Base-by-base conservation (phyloP, 1,284 basidiomycete genomes). In the Anthracocystis panici-leucophaei region DNA sequence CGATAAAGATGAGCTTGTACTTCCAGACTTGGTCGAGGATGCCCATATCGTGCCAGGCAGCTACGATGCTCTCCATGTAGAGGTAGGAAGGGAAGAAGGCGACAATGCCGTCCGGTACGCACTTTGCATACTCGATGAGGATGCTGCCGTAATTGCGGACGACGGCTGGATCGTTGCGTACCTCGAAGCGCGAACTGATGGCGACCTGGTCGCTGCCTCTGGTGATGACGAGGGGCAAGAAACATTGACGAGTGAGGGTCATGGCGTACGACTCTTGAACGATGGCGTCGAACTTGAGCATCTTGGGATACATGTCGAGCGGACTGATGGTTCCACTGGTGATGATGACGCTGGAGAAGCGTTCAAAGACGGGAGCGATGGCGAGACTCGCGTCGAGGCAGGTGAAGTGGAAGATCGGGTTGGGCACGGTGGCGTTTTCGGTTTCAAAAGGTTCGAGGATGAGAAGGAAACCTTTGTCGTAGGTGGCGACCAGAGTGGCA, bases 11-110 rank as follows among this genome's bases (percentile, higher is more conserved):
- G 50, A 99, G 89, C 87, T 99, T 99, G 88, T 99, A 91, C 87
- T 99, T 99, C 95, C 97, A 98, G 20, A 97, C 97, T 88, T 99
- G 95, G 82, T 96, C 97, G 69, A 99, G 88, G 78, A 99, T 99
- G 50, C 96, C 97, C 97, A 99, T 99, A 85, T 99, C 97, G 85
- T 98, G 97, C 97, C 97, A 99, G 14, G 97, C 97, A 2, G 95
- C 94, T 21, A 99, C 97, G 75, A 99, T 99, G 38, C 93, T 95
- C 87, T 99, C 97, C 97, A 99, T 99, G 87, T 99, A 99, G 27
- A 99, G 90, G 87, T 99, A 99, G 85, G 93, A 95, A 18, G 97
- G 97, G 87, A 99, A 99, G 89, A 99, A 99, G 9, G 95, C 96
- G 35, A 98, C 97, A 69, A 99, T 93, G n/a, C 97, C 97, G 86